Percentiles rank a stretch among this genome's conserved stretches.
Evolutionary conservation across 176 grass and related monocot genomes (phyloP).

Genomic region (Zoysia japonica): DNA sequence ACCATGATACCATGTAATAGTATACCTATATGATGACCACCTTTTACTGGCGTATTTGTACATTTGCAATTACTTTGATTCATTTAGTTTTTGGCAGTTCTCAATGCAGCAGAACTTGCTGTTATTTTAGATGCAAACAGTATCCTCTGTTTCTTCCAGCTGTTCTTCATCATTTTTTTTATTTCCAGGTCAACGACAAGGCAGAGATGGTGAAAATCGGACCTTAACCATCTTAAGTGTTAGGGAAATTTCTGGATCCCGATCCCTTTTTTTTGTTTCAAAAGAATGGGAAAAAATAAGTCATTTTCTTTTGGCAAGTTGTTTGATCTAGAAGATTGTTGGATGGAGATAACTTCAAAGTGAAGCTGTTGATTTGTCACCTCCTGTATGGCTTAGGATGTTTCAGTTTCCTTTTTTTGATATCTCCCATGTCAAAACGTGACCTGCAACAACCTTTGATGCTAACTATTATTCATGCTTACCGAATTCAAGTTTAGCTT

Average conservation of each 20-base stretch:
- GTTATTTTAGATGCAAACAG: neutral
- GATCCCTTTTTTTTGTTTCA: slow-evolving; percentile 41
- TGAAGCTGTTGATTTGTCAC: slow-evolving; percentile 53
- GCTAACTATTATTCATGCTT: slow-evolving; percentile 44
- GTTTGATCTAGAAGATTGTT: slow-evolving; percentile 52
- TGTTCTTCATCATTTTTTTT: neutral
- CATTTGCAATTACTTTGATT: neutral
- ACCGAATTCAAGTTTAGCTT: slow-evolving; percentile 33
- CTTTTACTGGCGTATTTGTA: neutral
- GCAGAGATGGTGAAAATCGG: slow-evolving; percentile 62
- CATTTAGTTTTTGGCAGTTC: neutral
- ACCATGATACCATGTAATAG: neutral
- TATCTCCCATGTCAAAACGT: slow-evolving; percentile 53
- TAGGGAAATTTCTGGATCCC: slow-evolving; percentile 21
- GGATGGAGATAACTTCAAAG: slow-evolving; percentile 39
- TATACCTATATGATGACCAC: neutral
- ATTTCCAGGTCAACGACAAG: slow-evolving; percentile 59
- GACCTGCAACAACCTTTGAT: slow-evolving; percentile 19
- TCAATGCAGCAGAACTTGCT: neutral
- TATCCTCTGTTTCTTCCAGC: neutral
- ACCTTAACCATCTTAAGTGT: slow-evolving; percentile 6
- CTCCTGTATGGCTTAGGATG: slow-evolving; percentile 48
- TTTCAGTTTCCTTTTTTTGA: slow-evolving; percentile 46
- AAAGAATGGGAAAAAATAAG: slow-evolving; percentile 62
- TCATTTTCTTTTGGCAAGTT: slow-evolving; percentile 54